Conservation (phyloP, 495 filamentous ascomycete genomes). For the Hyaloscypha variabilis region DNA sequence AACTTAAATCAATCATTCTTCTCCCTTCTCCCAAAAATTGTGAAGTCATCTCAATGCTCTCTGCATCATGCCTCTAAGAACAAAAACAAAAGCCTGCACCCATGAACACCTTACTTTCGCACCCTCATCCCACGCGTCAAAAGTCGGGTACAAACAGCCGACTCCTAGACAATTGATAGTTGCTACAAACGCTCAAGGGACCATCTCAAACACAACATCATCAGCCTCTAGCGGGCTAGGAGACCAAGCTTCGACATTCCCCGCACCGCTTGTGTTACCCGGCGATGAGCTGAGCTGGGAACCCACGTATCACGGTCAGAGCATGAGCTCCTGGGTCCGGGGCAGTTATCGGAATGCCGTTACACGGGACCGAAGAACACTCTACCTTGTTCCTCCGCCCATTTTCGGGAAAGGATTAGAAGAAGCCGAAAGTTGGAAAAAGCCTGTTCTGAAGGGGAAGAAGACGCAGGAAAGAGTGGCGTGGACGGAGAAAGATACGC, state of each 20-base stretch:
- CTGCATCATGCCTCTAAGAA: too few relatives aligned
- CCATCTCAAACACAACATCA: neutral
- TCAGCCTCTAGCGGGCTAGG: neutral
- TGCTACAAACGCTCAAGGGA: conserved; percentile 17
- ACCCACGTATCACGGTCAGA: conserved; percentile 57
- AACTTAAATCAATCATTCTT: too few relatives aligned
- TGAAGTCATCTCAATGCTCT: too few relatives aligned
- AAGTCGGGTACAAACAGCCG: conserved; percentile 15
- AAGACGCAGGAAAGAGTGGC: neutral
- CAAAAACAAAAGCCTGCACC: neutral
- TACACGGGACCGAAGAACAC: conserved; percentile 45
- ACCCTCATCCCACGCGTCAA: neutral
- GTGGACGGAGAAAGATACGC: neutral
- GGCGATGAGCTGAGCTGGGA: conserved; percentile 60
- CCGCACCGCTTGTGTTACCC: conserved; percentile 62
- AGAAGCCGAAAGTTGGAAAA: conserved; percentile 43
- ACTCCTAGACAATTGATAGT: conserved; percentile 9
- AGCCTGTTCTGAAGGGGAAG: conserved; percentile 26
- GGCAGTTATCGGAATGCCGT: conserved; percentile 56
- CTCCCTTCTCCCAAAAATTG: too few relatives aligned
- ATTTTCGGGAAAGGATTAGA: conserved; percentile 35
- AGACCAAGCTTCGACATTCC: conserved; percentile 43
- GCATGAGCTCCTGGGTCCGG: conserved; percentile 54
- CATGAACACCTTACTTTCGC: neutral
- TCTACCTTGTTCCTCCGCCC: conserved; percentile 57